Percentiles rank a stretch among this genome's conserved stretches.
phyloP scores from a whole-genome alignment of 768 basidiomycete species.

The Inosperma sp. region DNA sequence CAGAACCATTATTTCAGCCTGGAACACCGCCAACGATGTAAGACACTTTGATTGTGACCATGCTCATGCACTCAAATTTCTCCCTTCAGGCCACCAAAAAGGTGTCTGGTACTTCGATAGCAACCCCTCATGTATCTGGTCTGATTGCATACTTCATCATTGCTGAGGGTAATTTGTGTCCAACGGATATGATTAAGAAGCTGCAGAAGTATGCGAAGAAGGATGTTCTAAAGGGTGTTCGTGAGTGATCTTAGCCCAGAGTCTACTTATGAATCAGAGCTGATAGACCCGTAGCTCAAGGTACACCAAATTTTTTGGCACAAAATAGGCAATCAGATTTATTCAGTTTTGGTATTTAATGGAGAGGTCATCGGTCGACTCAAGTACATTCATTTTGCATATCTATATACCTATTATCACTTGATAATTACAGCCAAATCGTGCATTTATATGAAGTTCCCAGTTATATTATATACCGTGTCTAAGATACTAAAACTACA shows the following conservation, averaged over 20 bases:
- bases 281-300: too few relatives aligned
- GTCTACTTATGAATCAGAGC: too few relatives aligned
- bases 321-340: too few relatives aligned
- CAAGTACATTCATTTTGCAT: too few relatives aligned
- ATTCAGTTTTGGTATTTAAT: too few relatives aligned
- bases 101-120: conserved; percentile 29
- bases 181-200: conserved; percentile 25
- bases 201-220: conserved; percentile 26
- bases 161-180: conserved; percentile 29
- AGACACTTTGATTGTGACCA: neutral
- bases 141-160: conserved; percentile 34
- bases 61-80: neutral
- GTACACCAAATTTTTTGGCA: too few relatives aligned
- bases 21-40: conserved; percentile 22
- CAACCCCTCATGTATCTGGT: conserved; percentile 35
- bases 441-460: too few relatives aligned
- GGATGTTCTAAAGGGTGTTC: conserved; percentile 26
- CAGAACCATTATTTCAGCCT: conserved; percentile 28
- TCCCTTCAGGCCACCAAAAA: conserved; percentile 22
- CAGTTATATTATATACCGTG: neutral
- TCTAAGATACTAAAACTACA: neutral
- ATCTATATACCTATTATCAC: too few relatives aligned
- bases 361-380: too few relatives aligned
- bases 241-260: too few relatives aligned
- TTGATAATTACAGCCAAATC: too few relatives aligned